A percentile compares a stretch with the other conserved stretches of the same genome.
phyloP scores from a whole-genome alignment of 1,284 basidiomycete genomes.

The Sporisorium reilianum region DNA sequence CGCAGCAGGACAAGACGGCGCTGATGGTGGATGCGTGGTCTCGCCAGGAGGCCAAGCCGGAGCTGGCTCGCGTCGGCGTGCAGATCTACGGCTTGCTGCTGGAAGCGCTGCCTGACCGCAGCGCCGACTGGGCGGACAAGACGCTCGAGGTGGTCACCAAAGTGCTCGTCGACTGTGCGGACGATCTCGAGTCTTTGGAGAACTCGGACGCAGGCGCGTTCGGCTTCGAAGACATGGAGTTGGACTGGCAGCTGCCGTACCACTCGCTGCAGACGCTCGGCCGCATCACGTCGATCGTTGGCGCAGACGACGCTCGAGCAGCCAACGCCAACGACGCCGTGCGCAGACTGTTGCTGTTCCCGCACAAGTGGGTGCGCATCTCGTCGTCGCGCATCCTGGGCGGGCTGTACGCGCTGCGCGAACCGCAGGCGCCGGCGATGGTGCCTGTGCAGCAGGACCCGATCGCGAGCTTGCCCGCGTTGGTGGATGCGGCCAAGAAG shows the following conservation, averaged over 20 bases:
- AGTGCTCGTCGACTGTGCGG: constrained; percentile 45
- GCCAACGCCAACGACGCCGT: constrained; percentile 72
- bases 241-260: constrained; percentile 87
- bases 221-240: constrained; percentile 71
- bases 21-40: constrained; percentile 87
- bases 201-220: constrained; percentile 17
- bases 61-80: constrained; percentile 79
- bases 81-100: constrained; percentile 72
- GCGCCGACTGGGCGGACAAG: constrained; percentile 30
- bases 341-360: constrained; percentile 81
- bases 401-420: constrained; percentile 73
- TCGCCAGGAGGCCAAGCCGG: constrained; percentile 73
- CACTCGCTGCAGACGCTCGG: constrained; percentile 73
- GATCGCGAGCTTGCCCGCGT: constrained; percentile 72
- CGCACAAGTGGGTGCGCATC: constrained; percentile 93
- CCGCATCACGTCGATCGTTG: constrained; percentile 20
- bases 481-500: constrained; percentile 82
- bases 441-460: constrained; percentile 69
- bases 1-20: constrained; percentile 75
- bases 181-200: constrained; percentile 54
- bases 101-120: constrained; percentile 71
- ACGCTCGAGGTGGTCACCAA: constrained; percentile 34
- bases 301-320: constrained; percentile 2
- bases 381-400: constrained; percentile 84
- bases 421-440: constrained; percentile 26